phyloP scores from a whole-genome alignment of 768 basidiomycete species.

The Collybia sordida region DNA sequence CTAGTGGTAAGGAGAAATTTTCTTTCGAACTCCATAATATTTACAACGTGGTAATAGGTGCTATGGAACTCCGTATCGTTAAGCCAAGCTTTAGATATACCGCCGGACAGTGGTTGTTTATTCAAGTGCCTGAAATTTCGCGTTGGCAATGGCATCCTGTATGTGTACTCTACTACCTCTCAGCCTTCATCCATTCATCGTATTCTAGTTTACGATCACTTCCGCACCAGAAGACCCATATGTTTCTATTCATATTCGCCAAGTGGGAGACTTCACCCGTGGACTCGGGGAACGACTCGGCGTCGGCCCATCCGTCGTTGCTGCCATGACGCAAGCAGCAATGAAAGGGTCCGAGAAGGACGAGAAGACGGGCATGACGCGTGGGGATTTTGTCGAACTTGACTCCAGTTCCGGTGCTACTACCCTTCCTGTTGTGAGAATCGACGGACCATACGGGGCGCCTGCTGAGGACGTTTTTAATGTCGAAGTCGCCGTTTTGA shows the following conservation, averaged over 20 bases:
- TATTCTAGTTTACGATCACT: conserved; percentile 82
- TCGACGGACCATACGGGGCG: conserved; percentile 93
- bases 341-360: conserved; percentile 76
- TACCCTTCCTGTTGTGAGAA: conserved; percentile 66
- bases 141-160: conserved; percentile 94
- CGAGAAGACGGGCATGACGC: conserved; percentile 39
- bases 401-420: conserved; percentile 48
- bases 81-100: conserved; percentile 93
- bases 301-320: conserved; percentile 73
- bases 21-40: neutral
- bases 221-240: conserved; percentile 95
- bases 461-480: conserved; percentile 90
- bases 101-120: conserved; percentile 89
- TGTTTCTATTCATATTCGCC: conserved; percentile 89
- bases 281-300: conserved; percentile 86
- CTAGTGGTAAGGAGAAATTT: conserved; percentile 59
- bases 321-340: conserved; percentile 74
- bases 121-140: conserved; percentile 87
- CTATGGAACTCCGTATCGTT: conserved; percentile 90
- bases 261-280: conserved; percentile 87
- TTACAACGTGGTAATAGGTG: conserved; percentile 44
- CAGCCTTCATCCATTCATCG: neutral
- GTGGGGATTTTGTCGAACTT: conserved; percentile 83
- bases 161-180: conserved; percentile 26
- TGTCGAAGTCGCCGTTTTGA: conserved; percentile 83